phyloP scores from a whole-genome alignment of 148 eudicot species.

The Rhododendron mucronatum region DNA sequence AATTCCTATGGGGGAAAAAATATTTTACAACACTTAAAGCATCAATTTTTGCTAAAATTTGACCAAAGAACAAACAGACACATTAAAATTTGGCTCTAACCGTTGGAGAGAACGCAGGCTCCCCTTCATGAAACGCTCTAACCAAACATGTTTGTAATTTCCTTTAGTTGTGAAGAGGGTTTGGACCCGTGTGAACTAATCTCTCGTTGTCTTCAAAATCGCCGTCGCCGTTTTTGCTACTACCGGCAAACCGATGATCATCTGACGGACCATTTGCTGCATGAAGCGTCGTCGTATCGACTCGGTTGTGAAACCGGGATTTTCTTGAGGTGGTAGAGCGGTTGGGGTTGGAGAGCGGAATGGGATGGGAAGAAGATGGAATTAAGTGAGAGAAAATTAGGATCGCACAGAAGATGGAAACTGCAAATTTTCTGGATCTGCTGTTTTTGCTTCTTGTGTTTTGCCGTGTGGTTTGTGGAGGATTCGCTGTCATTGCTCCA shows the following conservation, averaged over 20 bases:
- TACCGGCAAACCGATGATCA: neutral
- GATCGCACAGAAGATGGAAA: neutral
- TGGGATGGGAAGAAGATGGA: neutral
- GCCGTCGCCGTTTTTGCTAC: neutral
- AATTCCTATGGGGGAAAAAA: neutral
- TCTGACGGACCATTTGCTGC: neutral
- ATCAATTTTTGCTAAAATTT: neutral
- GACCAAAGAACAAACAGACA: neutral
- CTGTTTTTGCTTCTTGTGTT: neutral
- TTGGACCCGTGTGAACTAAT: neutral
- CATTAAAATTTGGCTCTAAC: neutral
- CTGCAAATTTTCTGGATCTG: neutral
- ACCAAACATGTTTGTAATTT: neutral
- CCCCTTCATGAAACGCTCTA: neutral
- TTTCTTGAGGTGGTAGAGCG: neutral
- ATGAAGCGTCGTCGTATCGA: neutral
- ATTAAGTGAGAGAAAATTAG: neutral
- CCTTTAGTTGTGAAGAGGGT: slow-evolving; percentile 1
- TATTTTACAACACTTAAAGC: neutral
- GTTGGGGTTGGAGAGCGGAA: neutral
- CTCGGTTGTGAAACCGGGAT: neutral
- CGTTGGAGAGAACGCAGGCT: neutral
- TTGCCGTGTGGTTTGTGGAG: neutral
- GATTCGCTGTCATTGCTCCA: neutral
- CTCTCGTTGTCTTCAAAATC: neutral